Evolutionary conservation across 2,329 filamentous ascomycete genomes (phyloP), one percentile per base, ranked within the genome.

Genomic region (Trichoderma gracile): DNA sequence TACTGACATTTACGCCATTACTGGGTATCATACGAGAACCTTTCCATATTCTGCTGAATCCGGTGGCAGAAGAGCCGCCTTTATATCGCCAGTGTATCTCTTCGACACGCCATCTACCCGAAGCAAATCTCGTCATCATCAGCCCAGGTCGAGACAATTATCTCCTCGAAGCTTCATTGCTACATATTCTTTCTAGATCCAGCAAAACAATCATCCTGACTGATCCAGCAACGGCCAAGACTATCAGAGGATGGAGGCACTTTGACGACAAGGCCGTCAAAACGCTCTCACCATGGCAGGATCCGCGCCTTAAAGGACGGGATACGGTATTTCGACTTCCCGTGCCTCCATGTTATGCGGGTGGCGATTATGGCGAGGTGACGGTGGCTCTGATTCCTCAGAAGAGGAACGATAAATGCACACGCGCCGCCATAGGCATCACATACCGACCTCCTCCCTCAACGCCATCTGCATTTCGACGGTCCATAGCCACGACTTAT

Each of bases 31-130:
- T 54, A n/a, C 27, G 62, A 10, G 79, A 79, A 57, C 81, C 83
- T 4, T 92, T 89, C 74, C 86, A 84, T 17, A 83, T 93, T 60
- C 81, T 93, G 46, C 76, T 92, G 57, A 89, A 93, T 73, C 90
- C 90, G 3, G 92, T 89, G 86, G 80, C 91, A 38, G 79, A 80
- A 12, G 86, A 87, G 0, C 77, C 83, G 4, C 10, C 54, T 19
- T 33, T 55, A 33, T 38, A 46, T 21, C n/a, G 79, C 27, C 78
- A 86, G 52, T 86, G 83, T 68, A 81, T 91, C 65, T 76, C 80
- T 0, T 86, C 86, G 0, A 73, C 81, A 5, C 65, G 71, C 21
- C 74, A 80, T 49, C 71, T 83, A 2, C 74, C 79, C 2, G 74
- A 76, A 55, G 78, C 78, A 2, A 79, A 83, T 66, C 70, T 82